Conservation (phyloP, 106 monocot species). For the Apostasia ramifera region DNA sequence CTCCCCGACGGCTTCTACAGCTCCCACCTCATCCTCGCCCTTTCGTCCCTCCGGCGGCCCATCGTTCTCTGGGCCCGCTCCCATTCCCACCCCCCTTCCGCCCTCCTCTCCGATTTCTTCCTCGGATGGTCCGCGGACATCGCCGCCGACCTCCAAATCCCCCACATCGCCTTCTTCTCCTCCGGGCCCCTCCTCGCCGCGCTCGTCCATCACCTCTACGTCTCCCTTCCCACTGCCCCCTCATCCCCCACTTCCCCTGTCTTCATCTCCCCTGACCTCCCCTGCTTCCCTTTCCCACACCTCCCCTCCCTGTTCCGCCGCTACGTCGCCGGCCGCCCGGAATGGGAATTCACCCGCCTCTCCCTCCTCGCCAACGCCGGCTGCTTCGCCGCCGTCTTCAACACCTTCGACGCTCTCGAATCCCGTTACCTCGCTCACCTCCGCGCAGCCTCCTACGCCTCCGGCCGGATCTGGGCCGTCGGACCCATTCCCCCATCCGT, state of each 20-base stretch:
- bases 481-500: conserved; percentile 23
- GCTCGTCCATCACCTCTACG: conserved; percentile 13
- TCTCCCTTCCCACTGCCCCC: neutral
- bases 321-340: conserved; percentile 12
- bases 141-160: conserved; percentile 25
- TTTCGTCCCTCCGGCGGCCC: conserved; percentile 17
- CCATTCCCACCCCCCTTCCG: conserved; percentile 11
- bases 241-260: conserved; percentile 1
- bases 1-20: conserved; percentile 11
- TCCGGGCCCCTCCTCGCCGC: conserved; percentile 23
- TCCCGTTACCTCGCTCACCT: conserved; percentile 16
- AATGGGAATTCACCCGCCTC: conserved; percentile 15
- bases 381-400: conserved; percentile 22
- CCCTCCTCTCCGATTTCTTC: conserved; percentile 41
- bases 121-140: conserved; percentile 29
- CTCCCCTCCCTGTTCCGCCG: conserved; percentile 22
- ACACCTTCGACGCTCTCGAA: conserved; percentile 40
- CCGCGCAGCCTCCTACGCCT: neutral
- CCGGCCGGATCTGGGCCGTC: conserved; percentile 42
- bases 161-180: conserved; percentile 21
- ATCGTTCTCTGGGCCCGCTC: conserved; percentile 14
- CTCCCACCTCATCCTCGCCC: conserved; percentile 9
- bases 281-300: conserved; percentile 16
- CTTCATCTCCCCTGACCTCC: conserved; percentile 19
- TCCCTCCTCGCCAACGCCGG: conserved; percentile 11